These are phyloP conservation scores for Curvularia hawaiiensis DNA, from an alignment of 2,329 filamentous ascomycete species.

Conservation along the genomic window DNA sequence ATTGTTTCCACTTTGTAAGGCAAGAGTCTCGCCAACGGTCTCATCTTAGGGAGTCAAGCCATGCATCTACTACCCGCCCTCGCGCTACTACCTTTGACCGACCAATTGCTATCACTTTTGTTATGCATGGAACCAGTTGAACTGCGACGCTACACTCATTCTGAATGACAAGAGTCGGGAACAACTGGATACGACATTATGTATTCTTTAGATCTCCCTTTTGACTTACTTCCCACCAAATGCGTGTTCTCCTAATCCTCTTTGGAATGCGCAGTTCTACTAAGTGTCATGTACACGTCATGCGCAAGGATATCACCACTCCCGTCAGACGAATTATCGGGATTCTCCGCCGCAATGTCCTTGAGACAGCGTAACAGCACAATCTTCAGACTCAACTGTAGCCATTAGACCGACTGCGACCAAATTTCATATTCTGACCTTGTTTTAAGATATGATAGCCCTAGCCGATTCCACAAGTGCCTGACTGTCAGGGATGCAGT, in stretches of 20 bases:
- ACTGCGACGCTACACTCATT: no score
- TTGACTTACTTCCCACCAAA: no score
- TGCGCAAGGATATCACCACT: constrained; percentile 1
- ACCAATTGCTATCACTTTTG: background rate
- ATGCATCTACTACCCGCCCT: background rate
- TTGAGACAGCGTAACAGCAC: background rate
- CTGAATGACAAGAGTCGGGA: no score
- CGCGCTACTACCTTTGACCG: background rate
- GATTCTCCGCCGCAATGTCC: background rate
- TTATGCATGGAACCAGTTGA: no score
- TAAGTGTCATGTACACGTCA: background rate
- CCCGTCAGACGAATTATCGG: constrained; percentile 1
- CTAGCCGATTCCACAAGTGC: background rate
- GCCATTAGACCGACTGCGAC: constrained; percentile 1
- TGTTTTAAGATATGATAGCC: background rate
- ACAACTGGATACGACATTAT: no score
- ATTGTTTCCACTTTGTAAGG: background rate
- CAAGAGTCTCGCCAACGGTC: background rate
- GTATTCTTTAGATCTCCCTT: no score
- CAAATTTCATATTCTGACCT: constrained; percentile 5
- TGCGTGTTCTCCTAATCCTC: no score
- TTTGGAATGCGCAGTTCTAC: background rate
- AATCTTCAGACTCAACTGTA: background rate
- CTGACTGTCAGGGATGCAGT: no score
- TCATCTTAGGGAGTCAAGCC: no score